Conservation (phyloP, 768 basidiomycete genomes). For the Boletus rubroflammeus region DNA sequence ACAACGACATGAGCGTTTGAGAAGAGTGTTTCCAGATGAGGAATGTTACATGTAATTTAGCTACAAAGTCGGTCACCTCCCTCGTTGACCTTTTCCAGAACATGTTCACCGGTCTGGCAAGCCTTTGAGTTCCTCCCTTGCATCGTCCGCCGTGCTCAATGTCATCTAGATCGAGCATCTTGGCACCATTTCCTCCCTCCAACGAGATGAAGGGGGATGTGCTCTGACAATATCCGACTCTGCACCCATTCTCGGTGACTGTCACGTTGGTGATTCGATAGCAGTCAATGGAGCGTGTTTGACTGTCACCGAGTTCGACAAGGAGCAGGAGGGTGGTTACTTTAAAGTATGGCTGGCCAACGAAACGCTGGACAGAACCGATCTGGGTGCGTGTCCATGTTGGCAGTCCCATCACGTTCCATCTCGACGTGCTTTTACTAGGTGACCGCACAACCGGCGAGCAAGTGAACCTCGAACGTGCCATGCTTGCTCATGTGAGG, state of each 20-base stretch:
- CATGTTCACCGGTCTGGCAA: constrained; percentile 82
- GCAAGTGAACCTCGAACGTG: constrained; percentile 88
- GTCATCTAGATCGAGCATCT: constrained; percentile 79
- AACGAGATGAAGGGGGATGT: constrained; percentile 70
- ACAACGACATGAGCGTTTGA: constrained; percentile 16
- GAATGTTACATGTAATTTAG: neutral
- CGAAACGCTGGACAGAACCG: constrained; percentile 88
- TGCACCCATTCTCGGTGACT: constrained; percentile 76
- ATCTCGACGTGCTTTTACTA: constrained; percentile 30
- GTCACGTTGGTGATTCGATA: constrained; percentile 92
- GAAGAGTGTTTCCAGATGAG: neutral
- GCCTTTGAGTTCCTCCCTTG: constrained; percentile 19
- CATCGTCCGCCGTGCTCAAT: constrained; percentile 4
- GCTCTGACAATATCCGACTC: constrained; percentile 73
- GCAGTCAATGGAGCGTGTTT: constrained; percentile 86
- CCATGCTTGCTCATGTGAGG: constrained; percentile 85
- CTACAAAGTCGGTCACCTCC: neutral
- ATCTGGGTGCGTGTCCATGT: constrained; percentile 59
- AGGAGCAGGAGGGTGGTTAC: constrained; percentile 59
- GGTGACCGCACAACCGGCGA: constrained; percentile 78
- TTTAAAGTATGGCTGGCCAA: constrained; percentile 96
- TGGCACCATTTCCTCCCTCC: constrained; percentile 66
- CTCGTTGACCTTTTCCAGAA: neutral
- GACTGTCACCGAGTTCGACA: constrained; percentile 84
- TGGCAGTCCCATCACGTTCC: neutral